These are phyloP conservation scores for Plectranthus barbatus DNA, from an alignment of 257 asterid genomes.

Conservation along the genomic window DNA sequence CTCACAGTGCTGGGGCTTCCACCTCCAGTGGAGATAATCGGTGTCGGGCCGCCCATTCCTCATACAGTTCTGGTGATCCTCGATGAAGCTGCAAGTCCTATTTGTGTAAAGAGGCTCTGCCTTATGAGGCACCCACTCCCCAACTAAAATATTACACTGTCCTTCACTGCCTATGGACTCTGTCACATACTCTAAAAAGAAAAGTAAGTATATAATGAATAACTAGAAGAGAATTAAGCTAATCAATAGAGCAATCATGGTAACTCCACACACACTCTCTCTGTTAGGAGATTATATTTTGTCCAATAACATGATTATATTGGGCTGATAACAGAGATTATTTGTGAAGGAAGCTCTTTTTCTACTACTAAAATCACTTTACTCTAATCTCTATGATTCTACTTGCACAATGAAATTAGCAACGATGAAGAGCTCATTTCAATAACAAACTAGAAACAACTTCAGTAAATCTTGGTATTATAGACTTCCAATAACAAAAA, in stretches of 20 bases:
- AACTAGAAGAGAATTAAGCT: constrained; percentile 3
- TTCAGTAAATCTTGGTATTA: neutral
- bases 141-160: constrained; percentile 48
- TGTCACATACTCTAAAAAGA: constrained; percentile 5
- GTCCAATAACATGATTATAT: no score
- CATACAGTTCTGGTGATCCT: constrained; percentile 63
- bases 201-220: neutral
- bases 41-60: constrained; percentile 66
- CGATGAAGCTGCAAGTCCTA: constrained; percentile 51
- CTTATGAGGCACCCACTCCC: constrained; percentile 65
- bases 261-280: no score
- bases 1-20: constrained; percentile 67
- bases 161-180: constrained; percentile 22
- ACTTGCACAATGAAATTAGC: neutral
- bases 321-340: no score
- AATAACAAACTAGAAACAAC: neutral
- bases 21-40: constrained; percentile 68
- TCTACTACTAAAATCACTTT: neutral
- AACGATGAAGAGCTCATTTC: neutral
- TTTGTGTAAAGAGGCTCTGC: constrained; percentile 64
- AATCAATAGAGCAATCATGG: neutral
- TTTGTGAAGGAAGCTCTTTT: no score
- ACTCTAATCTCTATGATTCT: neutral
- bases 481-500: neutral
- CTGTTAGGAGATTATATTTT: no score